Percentiles rank a stretch among this genome's conserved stretches.
phyloP scores from a whole-genome alignment of 1,139 yeast genomes.

The Kodamaea alishanica region DNA sequence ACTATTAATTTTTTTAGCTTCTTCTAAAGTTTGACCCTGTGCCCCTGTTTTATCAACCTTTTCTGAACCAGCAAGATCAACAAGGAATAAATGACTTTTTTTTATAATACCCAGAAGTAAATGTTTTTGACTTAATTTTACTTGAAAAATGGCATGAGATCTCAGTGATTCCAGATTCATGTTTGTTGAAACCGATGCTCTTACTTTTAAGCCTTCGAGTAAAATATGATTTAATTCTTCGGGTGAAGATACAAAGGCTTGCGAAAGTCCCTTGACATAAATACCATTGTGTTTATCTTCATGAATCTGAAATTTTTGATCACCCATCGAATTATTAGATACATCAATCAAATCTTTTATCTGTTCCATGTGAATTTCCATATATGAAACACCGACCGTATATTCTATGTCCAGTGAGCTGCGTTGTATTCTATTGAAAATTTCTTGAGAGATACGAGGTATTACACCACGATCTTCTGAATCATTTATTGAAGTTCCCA shows the following conservation, averaged over 20 bases:
- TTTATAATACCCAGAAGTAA: slow-evolving; percentile 54
- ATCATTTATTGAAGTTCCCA: slow-evolving; percentile 55
- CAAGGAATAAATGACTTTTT: slow-evolving; percentile 67
- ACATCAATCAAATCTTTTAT: slow-evolving; percentile 56
- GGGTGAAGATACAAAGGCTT: slow-evolving; percentile 55
- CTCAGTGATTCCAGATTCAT: slow-evolving; percentile 79
- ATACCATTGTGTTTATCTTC: slow-evolving; percentile 67
- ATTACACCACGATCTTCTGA: slow-evolving; percentile 52
- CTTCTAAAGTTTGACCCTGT: slow-evolving; percentile 70
- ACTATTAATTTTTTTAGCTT: slow-evolving; percentile 78
- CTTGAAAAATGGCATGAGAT: slow-evolving; percentile 77
- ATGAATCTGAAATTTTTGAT: slow-evolving; percentile 49
- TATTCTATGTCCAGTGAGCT: slow-evolving; percentile 58
- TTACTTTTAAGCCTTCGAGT: slow-evolving; percentile 50
- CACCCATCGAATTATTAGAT: slow-evolving; percentile 20
- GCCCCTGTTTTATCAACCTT: slow-evolving; percentile 84
- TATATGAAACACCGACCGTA: slow-evolving; percentile 65
- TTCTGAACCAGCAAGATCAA: slow-evolving; percentile 89
- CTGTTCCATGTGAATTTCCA: slow-evolving; percentile 83
- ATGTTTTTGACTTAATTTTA: slow-evolving; percentile 60
- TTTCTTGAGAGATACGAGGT: slow-evolving; percentile 67
- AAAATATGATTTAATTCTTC: slow-evolving; percentile 58
- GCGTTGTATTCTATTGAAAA: slow-evolving; percentile 55
- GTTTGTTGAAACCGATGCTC: slow-evolving; percentile 61
- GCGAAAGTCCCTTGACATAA: slow-evolving; percentile 65